Conservation (phyloP, 208 protist species). For the Phytomonas serpens region DNA sequence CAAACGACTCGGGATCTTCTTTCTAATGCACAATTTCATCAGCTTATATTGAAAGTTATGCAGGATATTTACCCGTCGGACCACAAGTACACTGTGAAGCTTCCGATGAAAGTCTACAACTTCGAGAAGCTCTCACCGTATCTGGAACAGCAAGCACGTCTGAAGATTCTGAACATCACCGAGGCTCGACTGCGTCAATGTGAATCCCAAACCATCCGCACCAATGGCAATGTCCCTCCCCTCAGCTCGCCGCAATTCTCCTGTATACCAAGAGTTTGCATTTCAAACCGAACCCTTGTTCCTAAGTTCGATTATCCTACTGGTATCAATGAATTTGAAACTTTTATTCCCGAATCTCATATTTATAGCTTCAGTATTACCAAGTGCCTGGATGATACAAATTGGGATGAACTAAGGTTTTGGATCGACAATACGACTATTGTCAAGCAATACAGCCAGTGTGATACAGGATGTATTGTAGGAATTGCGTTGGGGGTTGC, state of each 20-base stretch:
- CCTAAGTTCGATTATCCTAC: conserved; percentile 5
- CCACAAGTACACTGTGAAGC: conserved; percentile 16
- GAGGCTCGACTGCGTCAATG: conserved; percentile 20
- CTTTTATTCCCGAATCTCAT: conserved; percentile 33
- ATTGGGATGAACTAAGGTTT: conserved; percentile 26
- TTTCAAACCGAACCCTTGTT: conserved; percentile 42
- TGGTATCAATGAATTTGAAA: conserved; percentile 22
- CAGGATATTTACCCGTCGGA: conserved; percentile 12
- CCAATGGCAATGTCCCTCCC: not conserved
- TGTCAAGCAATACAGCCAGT: conserved; percentile 13
- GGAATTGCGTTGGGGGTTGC: conserved; percentile 50
- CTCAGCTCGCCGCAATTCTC: conserved; percentile 1
- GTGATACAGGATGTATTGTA: conserved; percentile 63
- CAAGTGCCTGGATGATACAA: conserved; percentile 29
- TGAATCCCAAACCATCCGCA: not conserved
- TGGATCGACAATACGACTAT: conserved; percentile 14
- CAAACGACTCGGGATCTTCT: not conserved
- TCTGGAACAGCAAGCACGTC: conserved; percentile 33
- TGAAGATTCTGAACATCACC: conserved; percentile 23
- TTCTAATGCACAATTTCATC: conserved; percentile 5
- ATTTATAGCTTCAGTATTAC: conserved; percentile 30
- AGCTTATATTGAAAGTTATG: conserved; percentile 14
- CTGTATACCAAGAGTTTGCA: conserved; percentile 22
- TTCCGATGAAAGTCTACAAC: conserved; percentile 13
- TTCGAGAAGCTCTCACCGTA: conserved; percentile 18